Base-by-base conservation (phyloP, 768 basidiomycete species). In the Serendipita vermifera region DNA sequence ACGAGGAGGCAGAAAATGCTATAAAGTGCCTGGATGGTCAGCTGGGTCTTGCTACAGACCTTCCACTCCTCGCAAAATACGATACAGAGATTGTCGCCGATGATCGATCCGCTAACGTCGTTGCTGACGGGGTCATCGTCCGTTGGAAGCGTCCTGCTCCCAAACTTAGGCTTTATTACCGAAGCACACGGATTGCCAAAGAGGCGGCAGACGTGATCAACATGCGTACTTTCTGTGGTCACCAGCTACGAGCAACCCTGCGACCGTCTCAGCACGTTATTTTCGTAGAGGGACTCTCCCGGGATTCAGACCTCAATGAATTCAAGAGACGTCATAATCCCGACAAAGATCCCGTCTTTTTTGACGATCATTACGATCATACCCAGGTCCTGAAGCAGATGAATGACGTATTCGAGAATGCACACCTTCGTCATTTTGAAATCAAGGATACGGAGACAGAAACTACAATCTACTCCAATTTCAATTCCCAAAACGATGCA, bases 301-400 rank as follows among this genome's bases (percentile, higher is more conserved):
- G n/a, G n/a, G 39, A 41, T 41, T 41, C 39, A 29, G 46, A 51
- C 9, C 15, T 51, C 15, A 51, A 11, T 5, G 46, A 51, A 29
- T 29, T 51, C n/a, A 7, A 29, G 46, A 51, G 27, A 29, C 46
- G 46, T 9, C 46, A 51, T 51, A n/a, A 29, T 22, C 22, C 46
- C 17, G 46, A 51, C 29, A 29, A 29, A 7, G 15, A 51, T 20
- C n/a, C 31, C n/a, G 15, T 15, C 9, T 15, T 51, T 9, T 51
- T 51, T 29, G 46, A 51, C 31, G 46, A 51, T 51, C 20, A 29
- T 20, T 51, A 51, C 31, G 46, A 22, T 15, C 46, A 51, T 29
- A 29, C n/a, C 15, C 20, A 51, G 11, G 46, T 29, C 5, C 24
- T 51, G 46, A 15, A 51, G 46, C 31, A 26, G 5, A 51, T n/a